Base-by-base conservation (phyloP, 371 early-diverging fungal species). In the Apophysomyces sp. region DNA sequence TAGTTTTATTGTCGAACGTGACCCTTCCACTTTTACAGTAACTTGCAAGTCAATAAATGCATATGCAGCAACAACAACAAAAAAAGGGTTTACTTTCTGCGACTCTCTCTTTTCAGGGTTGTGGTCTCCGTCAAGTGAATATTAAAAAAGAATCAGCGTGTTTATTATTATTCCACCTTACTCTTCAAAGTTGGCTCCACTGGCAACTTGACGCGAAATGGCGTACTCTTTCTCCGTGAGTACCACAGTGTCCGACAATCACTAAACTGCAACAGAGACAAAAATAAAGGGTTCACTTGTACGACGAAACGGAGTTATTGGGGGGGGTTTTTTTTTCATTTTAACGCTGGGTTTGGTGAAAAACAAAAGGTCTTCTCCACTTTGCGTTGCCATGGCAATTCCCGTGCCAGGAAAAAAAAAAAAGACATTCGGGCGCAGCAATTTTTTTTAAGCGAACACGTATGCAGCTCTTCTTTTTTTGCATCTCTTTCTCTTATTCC, bases 391-490 rank as follows among this genome's bases (percentile, higher is more conserved):
- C 49, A 44, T 44, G 49, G 24, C 16, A 21, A 44, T 44, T 44
- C 49, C 49, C 49, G 49, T 44, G 49, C 49, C 49, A 44, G 34
- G 21, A 44, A 44, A 44, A 44, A 44, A 44, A 44, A 44, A 21
- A 9, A 9, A 44, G 0, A 44, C 16, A 15, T 18, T 18, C 11
- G 49, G 49, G 49, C 49, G 49, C 49, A 44, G 49, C 49, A 44
- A 21, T 18, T 21, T 7, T n/a, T 21, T 44, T 44, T 21, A 44
- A 21, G 21, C 21, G 49, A 16, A 44, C 24, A 44, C 49, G 49
- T 21, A 21, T 21, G 16, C 49, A 16, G 15, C 11, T 44, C 11
- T 44, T 21, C 21, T 44, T 44, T 21, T 21, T 44, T 44, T 21
- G 2, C 6, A 4, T 44, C 21, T 21, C 21, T 44, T 21, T 21